These are phyloP conservation scores for Stachybotrys elegans DNA, from an alignment of 2,329 filamentous ascomycete species.

Conservation along the genomic window DNA sequence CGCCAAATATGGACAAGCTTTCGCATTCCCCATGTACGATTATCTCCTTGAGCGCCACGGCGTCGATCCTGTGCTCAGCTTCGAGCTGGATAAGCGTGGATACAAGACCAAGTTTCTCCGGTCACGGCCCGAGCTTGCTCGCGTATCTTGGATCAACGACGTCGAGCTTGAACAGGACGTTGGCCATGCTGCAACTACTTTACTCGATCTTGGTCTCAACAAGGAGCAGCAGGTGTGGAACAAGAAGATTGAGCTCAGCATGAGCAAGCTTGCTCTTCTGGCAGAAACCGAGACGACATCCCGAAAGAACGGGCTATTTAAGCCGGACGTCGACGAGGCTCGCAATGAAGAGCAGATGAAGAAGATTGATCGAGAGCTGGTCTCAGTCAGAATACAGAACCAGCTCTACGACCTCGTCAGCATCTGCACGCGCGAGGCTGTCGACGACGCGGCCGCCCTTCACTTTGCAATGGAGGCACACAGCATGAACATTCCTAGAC, in stretches of 20 bases:
- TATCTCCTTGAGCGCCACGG: conserved; percentile 66
- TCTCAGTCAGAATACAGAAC: conserved; percentile 75
- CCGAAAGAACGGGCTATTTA: conserved; percentile 30
- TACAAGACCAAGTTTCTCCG: conserved; percentile 77
- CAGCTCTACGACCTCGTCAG: conserved; percentile 66
- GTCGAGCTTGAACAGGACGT: conserved; percentile 73
- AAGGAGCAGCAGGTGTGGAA: conserved; percentile 81
- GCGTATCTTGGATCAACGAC: conserved; percentile 94
- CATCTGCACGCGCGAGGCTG: conserved; percentile 61
- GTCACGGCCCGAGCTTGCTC: conserved; percentile 64
- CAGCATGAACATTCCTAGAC: conserved; percentile 46
- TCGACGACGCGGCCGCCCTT: conserved; percentile 75
- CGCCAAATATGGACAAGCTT: conserved; percentile 58
- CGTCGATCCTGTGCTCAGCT: conserved; percentile 64
- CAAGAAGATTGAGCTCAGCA: conserved; percentile 86
- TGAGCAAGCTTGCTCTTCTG: conserved; percentile 76
- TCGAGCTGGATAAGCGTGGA: conserved; percentile 60
- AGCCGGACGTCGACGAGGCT: conserved; percentile 28
- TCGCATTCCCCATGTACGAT: conserved; percentile 75
- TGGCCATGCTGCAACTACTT: conserved; percentile 62
- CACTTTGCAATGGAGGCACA: conserved; percentile 71
- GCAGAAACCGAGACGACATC: conserved; percentile 46
- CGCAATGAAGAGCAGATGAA: conserved; percentile 38
- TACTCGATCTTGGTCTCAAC: conserved; percentile 64
- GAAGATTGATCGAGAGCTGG: conserved; percentile 58